A percentile compares a stretch with the other conserved stretches of the same genome.
Evolutionary conservation across 495 filamentous ascomycete species (phyloP).

Genomic region (Hypoxylon subgilvum): DNA sequence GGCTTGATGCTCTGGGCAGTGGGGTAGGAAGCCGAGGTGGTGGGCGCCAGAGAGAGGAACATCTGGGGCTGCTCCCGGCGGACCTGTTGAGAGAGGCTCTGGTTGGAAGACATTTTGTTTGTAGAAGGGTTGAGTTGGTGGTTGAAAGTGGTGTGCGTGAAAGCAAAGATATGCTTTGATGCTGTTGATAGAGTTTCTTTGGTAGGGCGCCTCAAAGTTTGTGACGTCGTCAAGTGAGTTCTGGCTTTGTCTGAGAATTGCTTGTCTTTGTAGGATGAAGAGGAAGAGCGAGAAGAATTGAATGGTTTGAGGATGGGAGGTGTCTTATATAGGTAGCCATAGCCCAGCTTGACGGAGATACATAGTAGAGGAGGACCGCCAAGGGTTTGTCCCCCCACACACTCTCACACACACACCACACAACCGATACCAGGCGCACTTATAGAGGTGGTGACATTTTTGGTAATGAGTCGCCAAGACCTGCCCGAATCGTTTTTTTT

Average conservation of each 20-base stretch:
- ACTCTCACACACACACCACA: constrained; percentile 1
- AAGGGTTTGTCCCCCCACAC: constrained; percentile 35
- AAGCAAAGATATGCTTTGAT: constrained; percentile 3
- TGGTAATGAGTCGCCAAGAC: constrained; percentile 41
- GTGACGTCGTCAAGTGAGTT: constrained; percentile 8
- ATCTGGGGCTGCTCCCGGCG: constrained; percentile 40
- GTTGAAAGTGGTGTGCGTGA: not conserved
- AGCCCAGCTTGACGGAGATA: constrained; percentile 1
- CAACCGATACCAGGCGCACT: constrained; percentile 28
- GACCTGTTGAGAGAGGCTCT: constrained; percentile 25
- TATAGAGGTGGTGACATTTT: not conserved
- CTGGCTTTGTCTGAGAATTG: constrained; percentile 22
- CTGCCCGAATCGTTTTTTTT: constrained; percentile 31
- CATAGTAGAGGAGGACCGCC: constrained; percentile 13
- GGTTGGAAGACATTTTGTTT: constrained; percentile 36
- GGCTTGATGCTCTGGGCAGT: constrained; percentile 42
- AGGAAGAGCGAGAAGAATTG: constrained; percentile 4
- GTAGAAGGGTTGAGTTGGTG: constrained; percentile 1
- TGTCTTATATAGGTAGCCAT: constrained; percentile 30
- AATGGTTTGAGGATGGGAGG: constrained; percentile 22
- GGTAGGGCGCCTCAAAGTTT: not conserved
- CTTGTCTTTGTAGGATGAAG: constrained; percentile 24
- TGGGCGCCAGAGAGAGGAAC: constrained; percentile 55
- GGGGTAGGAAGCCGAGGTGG: constrained; percentile 53
- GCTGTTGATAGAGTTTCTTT: constrained; percentile 19